Evolutionary conservation across 1,139 yeast genomes (phyloP).

Genomic region (Candida freyschussii): DNA sequence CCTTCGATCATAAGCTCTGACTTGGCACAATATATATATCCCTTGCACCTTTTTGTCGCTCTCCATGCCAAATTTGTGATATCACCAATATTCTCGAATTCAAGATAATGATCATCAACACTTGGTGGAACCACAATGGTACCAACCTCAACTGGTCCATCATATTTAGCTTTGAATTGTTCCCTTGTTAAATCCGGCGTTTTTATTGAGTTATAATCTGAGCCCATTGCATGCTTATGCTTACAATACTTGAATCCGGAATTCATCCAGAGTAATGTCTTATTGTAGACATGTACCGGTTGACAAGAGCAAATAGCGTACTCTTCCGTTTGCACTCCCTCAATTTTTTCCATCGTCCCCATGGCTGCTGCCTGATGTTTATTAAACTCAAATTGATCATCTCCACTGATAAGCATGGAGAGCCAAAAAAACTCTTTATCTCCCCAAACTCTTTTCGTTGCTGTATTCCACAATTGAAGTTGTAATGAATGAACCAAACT

Average conservation of each 20-base stretch:
- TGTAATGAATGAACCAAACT: slow-evolving; percentile 41
- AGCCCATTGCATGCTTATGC: slow-evolving; percentile 33
- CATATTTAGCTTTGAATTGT: slow-evolving; percentile 29
- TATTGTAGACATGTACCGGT: slow-evolving; percentile 56
- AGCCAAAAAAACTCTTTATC: slow-evolving; percentile 65
- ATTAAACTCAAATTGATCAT: slow-evolving; percentile 42
- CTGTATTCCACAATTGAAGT: slow-evolving; percentile 37
- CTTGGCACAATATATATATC: slow-evolving; percentile 28
- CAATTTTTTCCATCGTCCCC: slow-evolving; percentile 34
- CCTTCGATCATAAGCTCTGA: slow-evolving; percentile 10
- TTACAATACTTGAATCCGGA: slow-evolving; percentile 63
- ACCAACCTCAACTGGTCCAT: slow-evolving; percentile 24
- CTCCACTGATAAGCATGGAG: slow-evolving; percentile 47
- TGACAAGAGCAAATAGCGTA: slow-evolving; percentile 51
- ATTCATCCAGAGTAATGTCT: slow-evolving; percentile 53
- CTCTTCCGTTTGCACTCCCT: slow-evolving; percentile 32
- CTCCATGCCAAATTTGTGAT: slow-evolving; percentile 4
- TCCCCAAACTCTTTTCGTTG: slow-evolving; percentile 44
- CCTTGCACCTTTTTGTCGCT: slow-evolving; percentile 10
- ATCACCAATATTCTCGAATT: background rate
- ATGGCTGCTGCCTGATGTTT: slow-evolving; percentile 43
- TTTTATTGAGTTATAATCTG: slow-evolving; percentile 30
- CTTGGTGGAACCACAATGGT: slow-evolving; percentile 29
- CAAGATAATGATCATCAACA: slow-evolving; percentile 8
- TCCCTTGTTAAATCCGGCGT: slow-evolving; percentile 18